Evolutionary conservation across 352 stramenopile species (phyloP), one percentile per base, ranked within the genome.

Genomic region (Phytophthora agathidicida): DNA sequence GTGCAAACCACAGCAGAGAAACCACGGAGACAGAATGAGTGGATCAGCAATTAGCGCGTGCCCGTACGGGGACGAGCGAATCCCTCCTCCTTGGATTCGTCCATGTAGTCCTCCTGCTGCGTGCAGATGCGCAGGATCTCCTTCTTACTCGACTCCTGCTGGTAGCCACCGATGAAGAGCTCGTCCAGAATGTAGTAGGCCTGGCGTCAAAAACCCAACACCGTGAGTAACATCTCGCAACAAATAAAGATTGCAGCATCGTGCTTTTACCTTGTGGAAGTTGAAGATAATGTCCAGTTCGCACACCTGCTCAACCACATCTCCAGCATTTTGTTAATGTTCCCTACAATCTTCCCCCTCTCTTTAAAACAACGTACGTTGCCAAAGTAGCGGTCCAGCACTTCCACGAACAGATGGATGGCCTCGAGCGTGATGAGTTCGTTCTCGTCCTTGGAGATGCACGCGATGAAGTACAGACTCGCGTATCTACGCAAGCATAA

Each of bases 151-250:
- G 91, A 89, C 77, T 99, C 97, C 75, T 99, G 86, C 60, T 99
- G 90, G 65, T 99, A 92, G 32, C 98, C 98, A 44, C 96, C 97
- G 54, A 99, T 93, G 71, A 99, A 98, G 44, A 99, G 91, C 83
- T 99, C 98, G 80, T 99, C 98, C 42, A 99, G 83, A 72, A 99
- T 99, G 72, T 98, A 98, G 77, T 99, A 99, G 16, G 98, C 98
- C 80, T 88, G 50, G n/a, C n/a, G n/a, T n/a, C 14, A 14, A 45
- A 17, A 23, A 28, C 9, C 7, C 17, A 59, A 14, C 16, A 11
- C 19, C n/a, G 9, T 37, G 3, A 19, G 31, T 23, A 38, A 39
- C 3, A 7, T 39, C 11, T 24, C 31, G 24, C 7, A 22, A 51
- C 5, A 42, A 22, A 41, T 4, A 56, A 11, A 33, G 16, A 11